Conservation (phyloP, 1,139 yeast genomes). For the Debaryomyces sp. region DNA sequence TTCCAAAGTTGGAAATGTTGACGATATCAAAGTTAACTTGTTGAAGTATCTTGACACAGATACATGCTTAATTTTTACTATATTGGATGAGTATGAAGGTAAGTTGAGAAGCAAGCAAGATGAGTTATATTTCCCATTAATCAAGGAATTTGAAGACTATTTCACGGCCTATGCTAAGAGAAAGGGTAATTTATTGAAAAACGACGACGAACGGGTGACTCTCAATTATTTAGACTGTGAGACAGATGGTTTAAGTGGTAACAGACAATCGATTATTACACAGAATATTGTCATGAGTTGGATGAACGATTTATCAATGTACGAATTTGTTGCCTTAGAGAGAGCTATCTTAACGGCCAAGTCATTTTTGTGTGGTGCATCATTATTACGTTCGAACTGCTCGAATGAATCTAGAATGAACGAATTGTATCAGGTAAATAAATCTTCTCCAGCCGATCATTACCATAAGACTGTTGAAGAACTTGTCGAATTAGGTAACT, state of each 20-base stretch:
- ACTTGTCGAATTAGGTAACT: constrained; percentile 72
- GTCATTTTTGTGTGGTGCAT: constrained; percentile 79
- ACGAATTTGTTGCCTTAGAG: constrained; percentile 87
- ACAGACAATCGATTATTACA: constrained; percentile 63
- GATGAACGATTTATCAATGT: constrained; percentile 62
- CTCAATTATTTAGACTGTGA: constrained; percentile 78
- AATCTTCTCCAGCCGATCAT: constrained; percentile 24
- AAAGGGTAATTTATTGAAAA: constrained; percentile 30
- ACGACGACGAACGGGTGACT: constrained; percentile 26
- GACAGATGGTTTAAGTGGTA: constrained; percentile 77
- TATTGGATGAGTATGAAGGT: constrained; percentile 83
- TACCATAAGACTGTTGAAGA: constrained; percentile 59
- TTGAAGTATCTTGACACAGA: constrained; percentile 91
- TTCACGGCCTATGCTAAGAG: constrained; percentile 49
- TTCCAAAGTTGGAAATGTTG: constrained; percentile 62
- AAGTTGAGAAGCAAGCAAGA: constrained; percentile 75
- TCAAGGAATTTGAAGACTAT: constrained; percentile 62
- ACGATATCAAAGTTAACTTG: constrained; percentile 56
- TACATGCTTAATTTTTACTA: constrained; percentile 84
- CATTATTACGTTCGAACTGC: constrained; percentile 43
- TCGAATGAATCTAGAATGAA: constrained; percentile 23
- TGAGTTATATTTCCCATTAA: constrained; percentile 72
- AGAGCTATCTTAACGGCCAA: constrained; percentile 83
- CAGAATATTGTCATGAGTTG: constrained; percentile 66
- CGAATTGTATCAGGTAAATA: constrained; percentile 40